These are phyloP conservation scores for Cenchrus purpureus DNA, from an alignment of 176 grass and related monocot genomes.

Conservation along the genomic window DNA sequence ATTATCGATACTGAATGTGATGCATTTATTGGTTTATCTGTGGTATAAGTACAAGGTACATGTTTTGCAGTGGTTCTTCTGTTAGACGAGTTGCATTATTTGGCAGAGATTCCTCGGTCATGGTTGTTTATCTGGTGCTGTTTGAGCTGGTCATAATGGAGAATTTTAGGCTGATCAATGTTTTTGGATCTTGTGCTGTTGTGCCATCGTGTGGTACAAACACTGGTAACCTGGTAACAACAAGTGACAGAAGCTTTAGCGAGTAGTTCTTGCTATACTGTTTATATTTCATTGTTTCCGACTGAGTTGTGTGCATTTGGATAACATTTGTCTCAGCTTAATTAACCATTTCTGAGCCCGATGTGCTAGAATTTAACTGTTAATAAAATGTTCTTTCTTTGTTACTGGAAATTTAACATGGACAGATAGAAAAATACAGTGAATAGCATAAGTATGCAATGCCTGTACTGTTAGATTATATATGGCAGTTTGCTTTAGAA, in stretches of 20 bases:
- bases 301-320: not conserved
- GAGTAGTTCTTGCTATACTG: too few species aligned
- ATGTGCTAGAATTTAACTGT: not conserved
- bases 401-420: not conserved
- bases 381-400: not conserved
- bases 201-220: not conserved
- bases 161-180: not conserved
- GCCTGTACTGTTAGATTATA: not conserved
- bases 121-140: not conserved
- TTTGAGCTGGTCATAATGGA: not conserved
- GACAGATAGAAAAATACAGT: not conserved
- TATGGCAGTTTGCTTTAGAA: not conserved
- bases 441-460: not conserved
- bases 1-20: too few species aligned
- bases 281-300: not conserved
- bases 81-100: not conserved
- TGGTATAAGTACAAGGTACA: too few species aligned
- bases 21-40: too few species aligned
- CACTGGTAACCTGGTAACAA: not conserved
- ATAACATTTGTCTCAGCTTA: not conserved
- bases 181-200: not conserved
- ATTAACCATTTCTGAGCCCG: not conserved
- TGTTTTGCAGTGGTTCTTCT: too few species aligned
- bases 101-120: not conserved
- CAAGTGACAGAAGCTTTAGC: not conserved